Conservation (phyloP, 208 protist genomes). For the Histomonas meleagridis region DNA sequence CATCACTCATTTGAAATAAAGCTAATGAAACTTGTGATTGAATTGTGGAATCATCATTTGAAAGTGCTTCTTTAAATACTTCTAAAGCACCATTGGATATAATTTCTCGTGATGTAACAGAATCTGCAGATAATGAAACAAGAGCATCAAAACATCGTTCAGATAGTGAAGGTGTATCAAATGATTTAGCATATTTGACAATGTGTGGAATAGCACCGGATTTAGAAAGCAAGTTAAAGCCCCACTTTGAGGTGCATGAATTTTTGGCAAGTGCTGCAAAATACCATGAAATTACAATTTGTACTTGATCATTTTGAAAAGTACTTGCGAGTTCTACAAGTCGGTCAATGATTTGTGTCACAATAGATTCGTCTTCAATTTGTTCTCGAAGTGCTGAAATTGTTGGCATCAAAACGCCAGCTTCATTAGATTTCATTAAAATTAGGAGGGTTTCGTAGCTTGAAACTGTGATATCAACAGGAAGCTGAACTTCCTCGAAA, state of each 20-base stretch:
- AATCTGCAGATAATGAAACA: neutral
- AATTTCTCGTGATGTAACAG: slow-evolving; percentile 25
- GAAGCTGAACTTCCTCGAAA: slow-evolving; percentile 35
- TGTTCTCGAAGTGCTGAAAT: slow-evolving; percentile 24
- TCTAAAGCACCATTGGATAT: neutral
- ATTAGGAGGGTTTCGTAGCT: slow-evolving; percentile 12
- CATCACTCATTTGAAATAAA: neutral
- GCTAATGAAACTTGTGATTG: slow-evolving; percentile 32
- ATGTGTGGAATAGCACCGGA: slow-evolving; percentile 16
- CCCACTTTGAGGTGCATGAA: neutral
- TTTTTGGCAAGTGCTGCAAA: neutral
- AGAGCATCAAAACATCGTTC: slow-evolving; percentile 24
- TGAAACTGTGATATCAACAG: slow-evolving; percentile 23
- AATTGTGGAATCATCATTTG: slow-evolving; percentile 17
- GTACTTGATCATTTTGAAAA: slow-evolving; percentile 36
- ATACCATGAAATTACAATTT: slow-evolving; percentile 36
- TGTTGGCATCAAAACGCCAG: slow-evolving; percentile 26
- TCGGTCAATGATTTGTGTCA: neutral
- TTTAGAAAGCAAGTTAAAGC: neutral
- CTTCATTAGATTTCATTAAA: slow-evolving; percentile 3
- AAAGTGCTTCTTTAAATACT: neutral
- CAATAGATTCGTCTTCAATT: slow-evolving; percentile 30
- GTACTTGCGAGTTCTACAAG: neutral
- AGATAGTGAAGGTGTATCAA: neutral
- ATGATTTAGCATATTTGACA: neutral